These are phyloP conservation scores for Rauvolfia tetraphylla DNA, from an alignment of 257 asterid species.

Conservation along the genomic window DNA sequence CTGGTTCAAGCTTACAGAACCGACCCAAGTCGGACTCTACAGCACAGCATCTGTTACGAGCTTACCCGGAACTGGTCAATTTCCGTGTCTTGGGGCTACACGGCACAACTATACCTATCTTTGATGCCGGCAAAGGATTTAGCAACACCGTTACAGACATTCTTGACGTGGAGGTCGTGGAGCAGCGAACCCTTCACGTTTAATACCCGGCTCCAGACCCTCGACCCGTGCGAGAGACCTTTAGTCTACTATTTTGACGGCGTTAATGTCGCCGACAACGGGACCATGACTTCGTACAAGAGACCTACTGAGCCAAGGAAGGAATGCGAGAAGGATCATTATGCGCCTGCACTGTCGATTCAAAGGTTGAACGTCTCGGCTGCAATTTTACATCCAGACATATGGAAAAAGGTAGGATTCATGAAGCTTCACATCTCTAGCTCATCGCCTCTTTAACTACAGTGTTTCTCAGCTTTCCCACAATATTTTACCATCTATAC, in stretches of 20 bases:
- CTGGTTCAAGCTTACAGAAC: constrained; percentile 39
- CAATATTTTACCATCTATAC: too few relatives aligned
- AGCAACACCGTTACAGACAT: constrained; percentile 64
- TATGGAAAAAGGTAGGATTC: constrained; percentile 59
- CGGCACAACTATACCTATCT: constrained; percentile 54
- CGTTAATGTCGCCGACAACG: constrained; percentile 26
- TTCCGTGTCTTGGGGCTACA: constrained; percentile 75
- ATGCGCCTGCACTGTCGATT: constrained; percentile 34
- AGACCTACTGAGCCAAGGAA: constrained; percentile 18
- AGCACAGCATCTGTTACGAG: constrained; percentile 67
- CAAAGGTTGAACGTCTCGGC: constrained; percentile 50
- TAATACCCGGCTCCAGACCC: constrained; percentile 42
- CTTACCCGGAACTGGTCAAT: constrained; percentile 52
- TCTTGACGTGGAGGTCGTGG: constrained; percentile 65
- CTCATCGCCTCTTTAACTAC: not conserved
- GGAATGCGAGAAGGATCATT: constrained; percentile 31
- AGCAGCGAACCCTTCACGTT: constrained; percentile 53
- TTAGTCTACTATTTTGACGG: constrained; percentile 36
- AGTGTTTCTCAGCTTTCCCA: too few relatives aligned
- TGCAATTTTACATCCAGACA: constrained; percentile 31
- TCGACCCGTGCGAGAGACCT: constrained; percentile 57
- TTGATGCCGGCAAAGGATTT: constrained; percentile 38
- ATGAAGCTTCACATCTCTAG: not conserved
- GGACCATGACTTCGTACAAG: constrained; percentile 40
- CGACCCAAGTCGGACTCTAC: constrained; percentile 62